Base-by-base conservation (phyloP, 1,284 basidiomycete genomes). In the Leccinum fallax region DNA sequence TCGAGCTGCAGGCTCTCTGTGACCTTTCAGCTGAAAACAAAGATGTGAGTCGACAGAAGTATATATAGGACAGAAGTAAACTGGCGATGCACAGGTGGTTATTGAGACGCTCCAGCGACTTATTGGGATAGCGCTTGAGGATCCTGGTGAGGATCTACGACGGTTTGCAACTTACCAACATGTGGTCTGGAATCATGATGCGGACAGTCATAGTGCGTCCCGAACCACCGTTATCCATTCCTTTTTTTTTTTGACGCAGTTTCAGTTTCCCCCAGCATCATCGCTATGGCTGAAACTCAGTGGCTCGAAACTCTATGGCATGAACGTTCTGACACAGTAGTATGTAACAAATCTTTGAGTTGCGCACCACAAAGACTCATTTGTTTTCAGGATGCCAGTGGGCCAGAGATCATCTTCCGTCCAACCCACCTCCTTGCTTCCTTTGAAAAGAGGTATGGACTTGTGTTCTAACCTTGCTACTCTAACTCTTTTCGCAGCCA, bases 231-330 rank as follows among this genome's bases (percentile, higher is more conserved):
- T n/a, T 52, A 4, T 53, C 53, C 59, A 2, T 60, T 46, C 28
- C 28, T 57, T n/a, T 19, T 30, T 24, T 24, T 24, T 30, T 24
- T 24, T 24, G 10, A 52, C 16, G 6, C 16, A 16, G 5, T 57
- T 38, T 38, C 36, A 83, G 83, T 75, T 28, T 43, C 69, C 24
- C 67, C 73, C 7, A 67, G 75, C 8, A 63, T 78, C 5, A 57
- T 79, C 19, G 70, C 74, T 21, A 71, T 73, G 32, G 63, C 74
- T 5, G 76, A 80, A 43, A 74, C 75, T 32, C 77, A 80, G 54
- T 88, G 87, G 87, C 71, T 88, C 3, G 74, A 79, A 61, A 73
- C 78, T 5, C 54, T 87, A 8, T 88, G 85, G 85, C 66, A 64
- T 46, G 60, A 57, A 59, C 32, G 57, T 26, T 59, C 65, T n/a